A percentile compares a stretch with the other conserved stretches of the same genome.
Conservation (phyloP, 805 yeast genomes). For the Starmerella sirachaensis region DNA sequence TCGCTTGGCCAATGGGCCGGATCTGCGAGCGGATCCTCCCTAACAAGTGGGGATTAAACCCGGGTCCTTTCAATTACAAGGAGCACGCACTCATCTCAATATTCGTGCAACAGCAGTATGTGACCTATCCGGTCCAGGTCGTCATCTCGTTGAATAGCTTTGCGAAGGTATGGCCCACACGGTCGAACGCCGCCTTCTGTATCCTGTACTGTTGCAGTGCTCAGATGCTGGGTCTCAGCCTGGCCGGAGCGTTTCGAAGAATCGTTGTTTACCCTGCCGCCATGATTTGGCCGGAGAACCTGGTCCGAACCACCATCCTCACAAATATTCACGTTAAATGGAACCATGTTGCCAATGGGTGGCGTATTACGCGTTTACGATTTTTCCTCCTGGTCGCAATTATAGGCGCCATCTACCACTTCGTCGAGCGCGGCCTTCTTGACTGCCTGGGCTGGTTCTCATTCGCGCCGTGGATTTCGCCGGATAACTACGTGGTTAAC, state of each 20-base stretch:
- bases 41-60: conserved; percentile 35
- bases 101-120: conserved; percentile 31
- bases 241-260: conserved; percentile 51
- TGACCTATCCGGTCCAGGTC: conserved; percentile 44
- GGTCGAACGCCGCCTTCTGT: conserved; percentile 40
- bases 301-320: conserved; percentile 48
- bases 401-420: conserved; percentile 39
- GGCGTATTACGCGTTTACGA: conserved; percentile 43
- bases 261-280: conserved; percentile 50
- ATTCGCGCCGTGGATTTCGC: conserved; percentile 55
- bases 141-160: conserved; percentile 40
- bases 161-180: conserved; percentile 29
- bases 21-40: conserved; percentile 37
- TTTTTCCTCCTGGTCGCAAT: conserved; percentile 37
- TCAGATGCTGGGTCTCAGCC: conserved; percentile 54
- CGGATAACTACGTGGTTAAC: conserved; percentile 46
- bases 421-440: conserved; percentile 52
- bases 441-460: conserved; percentile 45
- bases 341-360: conserved; percentile 45
- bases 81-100: conserved; percentile 50
- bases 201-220: conserved; percentile 42
- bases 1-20: conserved; percentile 53
- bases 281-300: conserved; percentile 57
- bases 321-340: conserved; percentile 39
- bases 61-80: conserved; percentile 49